Conservation (phyloP, 1,284 basidiomycete species). For the Gymnopus androsaceus region DNA sequence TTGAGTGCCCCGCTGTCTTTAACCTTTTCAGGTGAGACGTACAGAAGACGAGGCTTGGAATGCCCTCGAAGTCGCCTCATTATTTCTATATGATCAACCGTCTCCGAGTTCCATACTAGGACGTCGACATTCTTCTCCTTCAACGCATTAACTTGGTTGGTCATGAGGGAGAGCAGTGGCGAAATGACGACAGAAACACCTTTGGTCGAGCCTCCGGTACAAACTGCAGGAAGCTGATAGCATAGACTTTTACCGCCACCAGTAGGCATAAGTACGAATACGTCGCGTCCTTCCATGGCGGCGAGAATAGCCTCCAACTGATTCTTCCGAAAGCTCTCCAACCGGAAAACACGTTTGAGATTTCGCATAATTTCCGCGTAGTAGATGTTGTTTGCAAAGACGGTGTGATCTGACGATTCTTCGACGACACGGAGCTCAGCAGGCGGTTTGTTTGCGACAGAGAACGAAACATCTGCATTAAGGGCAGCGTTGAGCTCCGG, state of each 20-base stretch:
- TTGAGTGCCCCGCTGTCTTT: slow-evolving; percentile 62
- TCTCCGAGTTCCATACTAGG: slow-evolving; percentile 71
- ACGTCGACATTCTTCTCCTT: slow-evolving; percentile 69
- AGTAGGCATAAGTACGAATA: slow-evolving; percentile 96
- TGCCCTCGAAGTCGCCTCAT: slow-evolving; percentile 41
- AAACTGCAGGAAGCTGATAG: slow-evolving; percentile 87
- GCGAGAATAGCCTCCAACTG: slow-evolving; percentile 88
- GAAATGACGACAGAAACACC: slow-evolving; percentile 93
- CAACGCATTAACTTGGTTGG: slow-evolving; percentile 85
- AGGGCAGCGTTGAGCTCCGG: background rate
- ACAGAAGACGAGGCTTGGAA: slow-evolving; percentile 69
- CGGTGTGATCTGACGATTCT: slow-evolving; percentile 14
- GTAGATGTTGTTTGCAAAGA: slow-evolving; percentile 40
- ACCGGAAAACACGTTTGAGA: slow-evolving; percentile 67
- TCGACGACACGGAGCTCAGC: background rate
- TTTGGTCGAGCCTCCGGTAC: slow-evolving; percentile 67
- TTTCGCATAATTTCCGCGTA: slow-evolving; percentile 64
- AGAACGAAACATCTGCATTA: background rate
- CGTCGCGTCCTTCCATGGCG: slow-evolving; percentile 80
- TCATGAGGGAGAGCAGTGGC: slow-evolving; percentile 88
- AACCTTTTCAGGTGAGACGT: slow-evolving; percentile 94
- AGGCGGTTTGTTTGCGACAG: background rate
- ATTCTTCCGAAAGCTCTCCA: slow-evolving; percentile 76
- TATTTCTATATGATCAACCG: slow-evolving; percentile 45
- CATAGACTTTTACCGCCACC: slow-evolving; percentile 93